These are phyloP conservation scores for Yamadazyma paraphyllophila DNA, from an alignment of 805 yeast species.

Conservation along the genomic window DNA sequence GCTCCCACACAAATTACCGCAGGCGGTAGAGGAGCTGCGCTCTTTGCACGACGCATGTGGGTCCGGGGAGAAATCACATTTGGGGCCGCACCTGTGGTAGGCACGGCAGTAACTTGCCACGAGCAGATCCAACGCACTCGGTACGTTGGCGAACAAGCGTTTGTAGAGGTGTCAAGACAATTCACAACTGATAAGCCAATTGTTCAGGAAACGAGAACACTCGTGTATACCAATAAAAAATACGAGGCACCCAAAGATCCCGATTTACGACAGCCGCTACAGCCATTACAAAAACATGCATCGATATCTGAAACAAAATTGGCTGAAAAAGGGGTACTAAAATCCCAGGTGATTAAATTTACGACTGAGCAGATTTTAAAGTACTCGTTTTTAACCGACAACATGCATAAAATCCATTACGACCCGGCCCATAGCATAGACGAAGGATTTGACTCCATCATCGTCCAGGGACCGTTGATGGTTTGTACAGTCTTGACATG, in stretches of 20 bases:
- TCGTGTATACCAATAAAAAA: constrained; percentile 54
- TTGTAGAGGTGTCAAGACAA: constrained; percentile 55
- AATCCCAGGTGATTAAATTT: background rate
- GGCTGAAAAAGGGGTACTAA: too few relatives aligned
- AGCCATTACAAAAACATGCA: too few relatives aligned
- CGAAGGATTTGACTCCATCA: constrained; percentile 61
- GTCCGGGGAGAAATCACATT: constrained; percentile 61
- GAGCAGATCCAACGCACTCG: constrained; percentile 52
- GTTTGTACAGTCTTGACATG: constrained; percentile 59
- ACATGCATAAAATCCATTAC: constrained; percentile 82
- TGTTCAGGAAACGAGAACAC: constrained; percentile 51
- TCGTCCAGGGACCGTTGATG: constrained; percentile 83
- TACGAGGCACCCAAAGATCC: background rate
- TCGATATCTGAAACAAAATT: too few relatives aligned
- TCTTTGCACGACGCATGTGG: constrained; percentile 73
- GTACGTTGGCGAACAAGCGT: constrained; percentile 32
- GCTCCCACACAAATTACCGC: constrained; percentile 44
- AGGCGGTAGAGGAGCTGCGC: constrained; percentile 13
- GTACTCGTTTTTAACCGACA: constrained; percentile 75
- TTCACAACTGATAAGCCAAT: constrained; percentile 12
- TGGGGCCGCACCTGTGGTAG: constrained; percentile 10
- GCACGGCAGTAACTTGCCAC: constrained; percentile 32
- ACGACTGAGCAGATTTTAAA: constrained; percentile 30
- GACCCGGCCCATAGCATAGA: constrained; percentile 52
- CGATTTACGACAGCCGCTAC: too few relatives aligned